Percentiles rank a stretch among this genome's conserved stretches.
phyloP scores from a whole-genome alignment of 768 basidiomycete species.

The Russula lepida region DNA sequence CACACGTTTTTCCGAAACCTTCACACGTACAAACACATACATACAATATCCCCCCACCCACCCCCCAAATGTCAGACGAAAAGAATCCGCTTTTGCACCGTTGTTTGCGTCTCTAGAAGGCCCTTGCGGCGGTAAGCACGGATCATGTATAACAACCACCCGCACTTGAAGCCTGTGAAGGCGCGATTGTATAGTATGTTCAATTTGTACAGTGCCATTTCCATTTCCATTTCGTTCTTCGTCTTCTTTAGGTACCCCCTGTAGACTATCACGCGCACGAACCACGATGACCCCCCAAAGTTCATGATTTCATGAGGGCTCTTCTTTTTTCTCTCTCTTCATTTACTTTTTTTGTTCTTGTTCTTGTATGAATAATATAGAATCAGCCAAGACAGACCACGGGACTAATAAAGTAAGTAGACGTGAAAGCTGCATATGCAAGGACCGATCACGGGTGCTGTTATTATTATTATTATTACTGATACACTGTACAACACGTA shows the following conservation, averaged over 20 bases:
- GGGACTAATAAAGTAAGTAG: not conserved
- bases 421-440: not conserved
- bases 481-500: too few species aligned
- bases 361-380: not conserved
- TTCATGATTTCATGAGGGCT: not conserved
- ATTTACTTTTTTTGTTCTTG: not conserved
- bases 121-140: constrained; percentile 1
- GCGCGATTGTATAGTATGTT: not conserved
- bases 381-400: not conserved
- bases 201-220: not conserved
- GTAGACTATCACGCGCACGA: not conserved
- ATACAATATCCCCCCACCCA: not conserved
- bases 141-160: constrained; percentile 9
- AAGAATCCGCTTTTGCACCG: constrained; percentile 8
- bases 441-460: not conserved
- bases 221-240: not conserved
- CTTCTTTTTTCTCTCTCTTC: not conserved
- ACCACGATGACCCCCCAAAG: not conserved
- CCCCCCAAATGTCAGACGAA: not conserved
- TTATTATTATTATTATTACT: too few species aligned
- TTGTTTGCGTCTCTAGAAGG: not conserved
- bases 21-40: not conserved
- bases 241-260: not conserved
- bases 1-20: constrained; percentile 11
- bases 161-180: not conserved